Evolutionary conservation across 2,329 filamentous ascomycete genomes (phyloP), one percentile per base, ranked within the genome.

Genomic region (Aspergillus jensenii): DNA sequence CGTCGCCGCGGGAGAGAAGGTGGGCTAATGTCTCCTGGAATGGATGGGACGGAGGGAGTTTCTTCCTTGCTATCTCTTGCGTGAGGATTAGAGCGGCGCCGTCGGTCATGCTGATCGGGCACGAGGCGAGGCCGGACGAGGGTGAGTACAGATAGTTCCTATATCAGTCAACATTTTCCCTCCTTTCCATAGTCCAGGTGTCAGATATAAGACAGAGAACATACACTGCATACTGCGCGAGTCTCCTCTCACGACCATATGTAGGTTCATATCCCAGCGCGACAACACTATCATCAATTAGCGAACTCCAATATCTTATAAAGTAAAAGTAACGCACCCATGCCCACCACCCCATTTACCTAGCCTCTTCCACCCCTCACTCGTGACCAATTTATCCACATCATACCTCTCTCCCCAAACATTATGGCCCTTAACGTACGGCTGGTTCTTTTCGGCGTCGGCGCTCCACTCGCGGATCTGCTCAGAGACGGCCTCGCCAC

Each of bases 361-460:
- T 8, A 73, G 46, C 46, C 70, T 63, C 46, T 74, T 74, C 89
- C 89, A 91, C 27, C 89, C 88, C 62, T 87, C 82, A 1, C 82
- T 81, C 0, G 87, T 87, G 37, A 89, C 78, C 2, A 91, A 75
- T 35, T 85, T 81, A 47, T 84, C 82, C 6, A 76, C 81, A 50
- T 82, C 82, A 54, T 71, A 71, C 43, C 64, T 56, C 51, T 79
- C 78, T 1, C 88, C 87, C 68, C 89, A 89, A 0, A 83, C 82
- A 66, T 87, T 83, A 11, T 84, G 78, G 1, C 84, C 82, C 43
- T 80, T 80, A 3, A 90, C 72, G 33, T 85, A 84, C 0, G 87
- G 87, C 45, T 83, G 81, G 61, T 89, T 87, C 43, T 76, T 79
- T 70, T 91, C 88, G 0, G 88, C 84, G 68, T 90, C 85, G 0